These are phyloP conservation scores for Cucurbitaria berberidis DNA, from an alignment of 2,329 filamentous ascomycete species.

Conservation along the genomic window DNA sequence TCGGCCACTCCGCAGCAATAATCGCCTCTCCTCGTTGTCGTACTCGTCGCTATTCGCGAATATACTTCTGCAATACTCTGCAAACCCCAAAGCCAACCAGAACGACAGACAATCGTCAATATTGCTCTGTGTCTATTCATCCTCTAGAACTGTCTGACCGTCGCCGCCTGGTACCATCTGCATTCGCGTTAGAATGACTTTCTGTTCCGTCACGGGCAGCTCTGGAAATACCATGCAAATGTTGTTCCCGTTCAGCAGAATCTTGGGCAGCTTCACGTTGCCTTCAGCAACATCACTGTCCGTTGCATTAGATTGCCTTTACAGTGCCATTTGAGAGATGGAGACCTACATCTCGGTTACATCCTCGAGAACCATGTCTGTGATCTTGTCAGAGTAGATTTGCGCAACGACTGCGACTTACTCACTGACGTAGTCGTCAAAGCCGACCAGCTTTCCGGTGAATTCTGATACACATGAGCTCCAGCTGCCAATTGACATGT, in stretches of 20 bases:
- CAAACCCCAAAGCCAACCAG: background rate
- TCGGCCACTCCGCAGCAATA: background rate
- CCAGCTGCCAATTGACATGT: background rate
- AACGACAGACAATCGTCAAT: background rate
- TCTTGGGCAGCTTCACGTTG: slow-evolving; percentile 89
- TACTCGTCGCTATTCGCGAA: background rate
- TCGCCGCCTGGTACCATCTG: slow-evolving; percentile 47
- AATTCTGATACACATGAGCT: slow-evolving; percentile 70
- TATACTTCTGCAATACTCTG: background rate
- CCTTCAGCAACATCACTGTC: slow-evolving; percentile 82
- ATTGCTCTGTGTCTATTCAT: slow-evolving; percentile 20
- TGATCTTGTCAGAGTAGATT: slow-evolving; percentile 7
- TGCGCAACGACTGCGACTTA: slow-evolving; percentile 46
- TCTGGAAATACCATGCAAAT: slow-evolving; percentile 86
- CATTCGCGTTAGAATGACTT: slow-evolving; percentile 10
- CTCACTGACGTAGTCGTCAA: slow-evolving; percentile 99
- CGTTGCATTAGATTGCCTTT: slow-evolving; percentile 8
- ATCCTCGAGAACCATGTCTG: slow-evolving; percentile 98
- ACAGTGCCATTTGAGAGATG: background rate
- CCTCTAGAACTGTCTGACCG: slow-evolving; percentile 35
- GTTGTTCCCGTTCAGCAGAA: slow-evolving; percentile 96
- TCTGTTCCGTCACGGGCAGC: background rate
- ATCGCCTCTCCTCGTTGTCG: background rate
- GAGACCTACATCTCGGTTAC: slow-evolving; percentile 87
- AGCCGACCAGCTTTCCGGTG: slow-evolving; percentile 89